Percentiles rank a stretch among this genome's conserved stretches.
Conservation (phyloP, 345 rosid species). For the Lepidium aucheri region DNA sequence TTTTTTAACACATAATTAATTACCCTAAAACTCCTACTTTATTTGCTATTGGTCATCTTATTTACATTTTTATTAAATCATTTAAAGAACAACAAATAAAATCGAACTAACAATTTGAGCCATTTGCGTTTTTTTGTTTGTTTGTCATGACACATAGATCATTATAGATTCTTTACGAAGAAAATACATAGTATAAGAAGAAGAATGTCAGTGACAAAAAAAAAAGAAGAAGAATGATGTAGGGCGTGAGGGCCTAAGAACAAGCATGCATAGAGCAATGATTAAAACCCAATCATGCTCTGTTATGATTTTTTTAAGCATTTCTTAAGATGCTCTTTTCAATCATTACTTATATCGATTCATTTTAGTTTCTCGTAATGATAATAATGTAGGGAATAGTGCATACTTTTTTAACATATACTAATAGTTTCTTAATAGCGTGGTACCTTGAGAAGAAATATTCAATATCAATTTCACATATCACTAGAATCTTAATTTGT, state of each 20-base stretch:
- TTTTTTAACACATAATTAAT: too few species aligned
- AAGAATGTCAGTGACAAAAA: too few species aligned
- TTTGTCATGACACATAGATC: background rate
- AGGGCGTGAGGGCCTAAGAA: slow-evolving; percentile 23
- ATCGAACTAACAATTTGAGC: background rate
- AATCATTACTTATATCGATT: slow-evolving; percentile 8
- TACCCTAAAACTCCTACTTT: background rate
- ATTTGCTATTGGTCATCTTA: background rate
- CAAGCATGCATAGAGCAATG: slow-evolving; percentile 28
- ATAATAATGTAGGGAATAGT: background rate
- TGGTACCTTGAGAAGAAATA: background rate
- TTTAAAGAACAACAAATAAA: background rate
- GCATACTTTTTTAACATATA: background rate
- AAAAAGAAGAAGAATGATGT: slow-evolving; percentile 17
- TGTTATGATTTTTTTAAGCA: background rate
- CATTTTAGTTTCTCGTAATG: background rate
- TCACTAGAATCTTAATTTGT: background rate
- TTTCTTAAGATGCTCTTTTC: background rate
- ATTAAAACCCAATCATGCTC: slow-evolving; percentile 25
- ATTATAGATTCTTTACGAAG: too few species aligned
- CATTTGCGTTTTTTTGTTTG: background rate
- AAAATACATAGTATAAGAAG: background rate
- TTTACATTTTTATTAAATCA: background rate
- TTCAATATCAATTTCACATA: background rate
- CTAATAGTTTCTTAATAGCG: background rate